Percentiles rank a stretch among this genome's conserved stretches.
Conservation (phyloP, 108 stramenopile genomes). For the Tribonema minus region DNA sequence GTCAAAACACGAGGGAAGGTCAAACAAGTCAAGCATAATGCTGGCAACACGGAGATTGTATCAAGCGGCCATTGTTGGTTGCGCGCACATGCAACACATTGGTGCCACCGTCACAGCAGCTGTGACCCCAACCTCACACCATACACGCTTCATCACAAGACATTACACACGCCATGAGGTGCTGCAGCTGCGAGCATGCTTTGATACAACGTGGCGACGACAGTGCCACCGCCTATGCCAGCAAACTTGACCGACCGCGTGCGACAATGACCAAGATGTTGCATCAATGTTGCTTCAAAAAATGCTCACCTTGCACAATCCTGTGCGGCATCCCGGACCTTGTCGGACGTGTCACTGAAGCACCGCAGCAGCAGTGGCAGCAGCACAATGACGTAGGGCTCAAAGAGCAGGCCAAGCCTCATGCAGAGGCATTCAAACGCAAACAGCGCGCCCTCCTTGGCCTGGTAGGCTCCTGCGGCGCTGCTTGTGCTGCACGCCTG, state of each 20-base stretch:
- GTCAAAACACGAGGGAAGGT: no score
- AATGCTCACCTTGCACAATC: constrained; percentile 29
- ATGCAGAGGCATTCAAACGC: constrained; percentile 84
- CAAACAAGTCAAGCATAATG: neutral
- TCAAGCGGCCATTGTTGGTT: neutral
- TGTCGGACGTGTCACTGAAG: constrained; percentile 84
- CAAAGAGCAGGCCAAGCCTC: constrained; percentile 88
- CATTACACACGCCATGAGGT: neutral
- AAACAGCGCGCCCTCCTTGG: constrained; percentile 90
- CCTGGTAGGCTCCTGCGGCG: constrained; percentile 25
- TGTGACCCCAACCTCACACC: neutral
- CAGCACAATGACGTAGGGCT: constrained; percentile 95
- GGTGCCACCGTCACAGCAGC: neutral
- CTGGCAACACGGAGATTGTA: neutral
- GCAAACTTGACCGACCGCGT: no score
- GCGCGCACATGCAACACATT: neutral
- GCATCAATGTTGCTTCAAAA: neutral
- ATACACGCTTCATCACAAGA: neutral
- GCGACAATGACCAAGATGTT: no score
- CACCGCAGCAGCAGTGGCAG: constrained; percentile 86
- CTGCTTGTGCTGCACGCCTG: constrained; percentile 8
- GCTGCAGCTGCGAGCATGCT: neutral
- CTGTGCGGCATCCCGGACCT: constrained; percentile 82
- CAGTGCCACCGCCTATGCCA: no score
- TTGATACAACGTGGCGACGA: neutral